A percentile compares a stretch with the other conserved stretches of the same genome.
These are phyloP conservation scores for Sugiyamaella mastotermitis DNA, from an alignment of 805 yeast genomes.

Conservation along the genomic window DNA sequence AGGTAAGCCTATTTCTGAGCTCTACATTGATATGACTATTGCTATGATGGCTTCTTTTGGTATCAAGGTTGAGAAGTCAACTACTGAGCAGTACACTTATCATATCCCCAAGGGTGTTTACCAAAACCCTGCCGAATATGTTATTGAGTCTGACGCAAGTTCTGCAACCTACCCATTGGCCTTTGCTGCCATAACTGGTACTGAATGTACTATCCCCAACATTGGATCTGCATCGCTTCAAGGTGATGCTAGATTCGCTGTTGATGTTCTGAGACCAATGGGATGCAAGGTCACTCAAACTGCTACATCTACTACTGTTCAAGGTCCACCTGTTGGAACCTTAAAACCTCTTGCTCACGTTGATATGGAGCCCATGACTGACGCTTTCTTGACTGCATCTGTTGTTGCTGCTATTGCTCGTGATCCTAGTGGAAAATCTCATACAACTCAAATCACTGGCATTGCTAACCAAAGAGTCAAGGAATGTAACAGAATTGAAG, in stretches of 20 bases:
- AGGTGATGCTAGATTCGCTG: constrained; percentile 96
- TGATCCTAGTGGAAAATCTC: constrained; percentile 34
- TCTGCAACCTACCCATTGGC: constrained; percentile 98
- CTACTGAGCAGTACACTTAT: constrained; percentile 74
- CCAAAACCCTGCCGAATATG: constrained; percentile 74
- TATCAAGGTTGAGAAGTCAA: constrained; percentile 61
- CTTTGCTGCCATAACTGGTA: constrained; percentile 92
- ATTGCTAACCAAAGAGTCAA: constrained; percentile 98
- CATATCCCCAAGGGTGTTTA: constrained; percentile 83
- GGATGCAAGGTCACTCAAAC: constrained; percentile 87
- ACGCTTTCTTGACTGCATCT: constrained; percentile 93
- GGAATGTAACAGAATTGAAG: constrained; percentile 93
- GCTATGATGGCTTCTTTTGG: constrained; percentile 93
- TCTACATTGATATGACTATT: constrained; percentile 96
- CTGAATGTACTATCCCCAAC: constrained; percentile 87
- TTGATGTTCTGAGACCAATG: constrained; percentile 89
- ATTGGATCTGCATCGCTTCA: constrained; percentile 89
- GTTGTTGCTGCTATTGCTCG: constrained; percentile 94
- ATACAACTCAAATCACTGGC: constrained; percentile 77
- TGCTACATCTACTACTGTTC: constrained; percentile 80
- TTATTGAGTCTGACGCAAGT: constrained; percentile 93
- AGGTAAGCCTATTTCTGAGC: constrained; percentile 93
- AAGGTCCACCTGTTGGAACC: constrained; percentile 71
- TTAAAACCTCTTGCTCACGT: constrained; percentile 67
- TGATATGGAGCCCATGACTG: constrained; percentile 99